phyloP scores from a whole-genome alignment of 2,329 filamentous ascomycete genomes.

The Colletotrichum euphorbiae region DNA sequence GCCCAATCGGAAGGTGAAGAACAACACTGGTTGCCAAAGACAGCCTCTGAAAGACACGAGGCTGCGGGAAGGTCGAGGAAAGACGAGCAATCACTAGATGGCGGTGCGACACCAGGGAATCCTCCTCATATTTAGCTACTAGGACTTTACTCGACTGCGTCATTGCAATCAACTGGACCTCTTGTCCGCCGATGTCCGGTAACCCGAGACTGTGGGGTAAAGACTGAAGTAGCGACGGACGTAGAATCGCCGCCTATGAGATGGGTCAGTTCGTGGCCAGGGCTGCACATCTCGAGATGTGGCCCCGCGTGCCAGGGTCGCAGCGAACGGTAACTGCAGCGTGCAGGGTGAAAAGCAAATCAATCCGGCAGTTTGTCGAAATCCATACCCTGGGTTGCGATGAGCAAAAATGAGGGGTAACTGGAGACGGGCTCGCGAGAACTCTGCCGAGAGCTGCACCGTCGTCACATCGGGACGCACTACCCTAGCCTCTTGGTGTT shows the following conservation, averaged over 20 bases:
- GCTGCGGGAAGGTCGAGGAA: neutral
- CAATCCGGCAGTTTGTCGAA: neutral
- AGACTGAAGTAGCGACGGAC: constrained; percentile 8
- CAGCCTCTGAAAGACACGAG: neutral
- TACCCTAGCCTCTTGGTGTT: neutral
- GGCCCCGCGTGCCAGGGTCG: neutral
- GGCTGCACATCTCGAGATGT: neutral
- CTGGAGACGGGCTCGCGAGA: constrained; percentile 12
- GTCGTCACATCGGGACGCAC: constrained; percentile 13
- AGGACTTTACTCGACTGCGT: neutral
- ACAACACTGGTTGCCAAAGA: neutral
- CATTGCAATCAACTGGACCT: constrained; percentile 6
- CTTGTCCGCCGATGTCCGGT: constrained; percentile 4
- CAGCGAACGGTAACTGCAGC: constrained; percentile 11
- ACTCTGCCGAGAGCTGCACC: neutral
- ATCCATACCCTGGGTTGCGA: constrained; percentile 1
- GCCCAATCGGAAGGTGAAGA: neutral
- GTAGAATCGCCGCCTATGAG: constrained; percentile 17
- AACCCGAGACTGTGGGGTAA: neutral
- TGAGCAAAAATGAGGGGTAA: constrained; percentile 25
- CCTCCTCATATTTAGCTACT: constrained; percentile 3
- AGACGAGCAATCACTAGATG: neutral
- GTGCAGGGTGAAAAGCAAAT: neutral
- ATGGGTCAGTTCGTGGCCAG: neutral
- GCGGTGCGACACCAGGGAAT: neutral